A percentile compares a stretch with the other conserved stretches of the same genome.
Evolutionary conservation across 139 green algal genomes (phyloP).

Genomic region (Chlamydomonas sphaeroides): DNA sequence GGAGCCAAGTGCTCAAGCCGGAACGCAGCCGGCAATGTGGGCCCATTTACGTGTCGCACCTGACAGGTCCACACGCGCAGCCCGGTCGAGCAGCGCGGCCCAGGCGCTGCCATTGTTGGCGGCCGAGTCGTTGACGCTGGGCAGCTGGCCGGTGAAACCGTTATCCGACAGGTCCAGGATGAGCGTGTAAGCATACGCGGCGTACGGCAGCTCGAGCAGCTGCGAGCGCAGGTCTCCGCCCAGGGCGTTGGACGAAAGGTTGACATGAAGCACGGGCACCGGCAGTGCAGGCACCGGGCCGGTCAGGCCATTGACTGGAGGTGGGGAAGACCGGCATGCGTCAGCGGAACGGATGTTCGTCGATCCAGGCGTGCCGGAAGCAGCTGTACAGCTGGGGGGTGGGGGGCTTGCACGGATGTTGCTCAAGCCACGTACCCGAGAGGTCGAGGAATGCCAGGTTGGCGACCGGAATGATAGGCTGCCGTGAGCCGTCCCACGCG

Average conservation of each 20-base stretch:
- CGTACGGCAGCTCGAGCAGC: neutral
- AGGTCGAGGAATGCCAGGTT: neutral
- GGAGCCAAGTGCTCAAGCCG: too few species aligned
- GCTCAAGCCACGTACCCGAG: neutral
- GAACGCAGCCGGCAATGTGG: too few species aligned
- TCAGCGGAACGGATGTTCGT: too few species aligned
- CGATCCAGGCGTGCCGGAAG: too few species aligned
- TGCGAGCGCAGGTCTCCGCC: neutral
- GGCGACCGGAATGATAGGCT: neutral
- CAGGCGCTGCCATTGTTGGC: neutral
- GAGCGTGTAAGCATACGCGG: neutral
- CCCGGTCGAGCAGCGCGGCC: neutral
- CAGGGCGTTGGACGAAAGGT: neutral
- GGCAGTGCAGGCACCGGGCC: neutral
- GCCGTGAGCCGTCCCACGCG: too few species aligned
- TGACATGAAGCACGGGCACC: neutral
- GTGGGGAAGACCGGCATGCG: too few species aligned
- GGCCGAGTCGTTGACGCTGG: neutral
- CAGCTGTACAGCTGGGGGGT: too few species aligned
- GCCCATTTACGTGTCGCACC: too few species aligned
- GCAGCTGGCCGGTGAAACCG: neutral
- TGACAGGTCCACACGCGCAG: neutral
- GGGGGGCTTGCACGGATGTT: too few species aligned
- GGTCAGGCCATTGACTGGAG: neutral
- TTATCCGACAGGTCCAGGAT: neutral